These are phyloP conservation scores for Stellera chamaejasme DNA, from an alignment of 345 rosid species.

Conservation along the genomic window DNA sequence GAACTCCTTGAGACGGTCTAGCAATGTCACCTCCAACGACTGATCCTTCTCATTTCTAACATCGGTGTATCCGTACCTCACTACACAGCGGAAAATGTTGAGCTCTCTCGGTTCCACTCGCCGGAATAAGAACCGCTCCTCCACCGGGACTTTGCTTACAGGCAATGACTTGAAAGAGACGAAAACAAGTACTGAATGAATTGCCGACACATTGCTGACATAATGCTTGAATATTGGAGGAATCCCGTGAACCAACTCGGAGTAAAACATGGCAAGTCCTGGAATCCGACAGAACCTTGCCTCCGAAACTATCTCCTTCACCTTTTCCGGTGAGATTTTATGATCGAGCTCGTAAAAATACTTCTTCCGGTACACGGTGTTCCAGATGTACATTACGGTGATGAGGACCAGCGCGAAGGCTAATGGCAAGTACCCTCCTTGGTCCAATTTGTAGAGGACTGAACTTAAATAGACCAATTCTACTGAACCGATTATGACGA, in stretches of 20 bases:
- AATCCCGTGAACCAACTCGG: slow-evolving; percentile 34
- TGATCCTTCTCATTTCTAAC: slow-evolving; percentile 16
- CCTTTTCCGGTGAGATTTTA: slow-evolving; percentile 21
- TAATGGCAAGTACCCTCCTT: slow-evolving; percentile 44
- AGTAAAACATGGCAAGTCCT: slow-evolving; percentile 39
- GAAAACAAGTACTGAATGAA: slow-evolving; percentile 35
- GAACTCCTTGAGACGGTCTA: slow-evolving; percentile 25
- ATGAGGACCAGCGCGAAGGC: slow-evolving; percentile 24
- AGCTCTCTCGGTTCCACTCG: slow-evolving; percentile 23
- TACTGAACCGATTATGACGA: slow-evolving; percentile 17
- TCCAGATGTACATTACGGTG: slow-evolving; percentile 41
- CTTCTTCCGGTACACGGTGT: slow-evolving; percentile 26
- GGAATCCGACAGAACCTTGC: slow-evolving; percentile 16
- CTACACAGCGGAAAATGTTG: slow-evolving; percentile 31
- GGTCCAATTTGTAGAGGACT: slow-evolving; percentile 34
- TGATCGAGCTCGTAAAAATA: slow-evolving; percentile 35
- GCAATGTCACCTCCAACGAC: slow-evolving; percentile 23
- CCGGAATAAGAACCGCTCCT: slow-evolving; percentile 32
- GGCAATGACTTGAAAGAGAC: slow-evolving; percentile 36
- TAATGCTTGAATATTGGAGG: slow-evolving; percentile 39
- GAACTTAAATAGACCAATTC: slow-evolving; percentile 35
- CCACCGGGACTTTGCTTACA: slow-evolving; percentile 21
- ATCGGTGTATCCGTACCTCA: slow-evolving; percentile 40
- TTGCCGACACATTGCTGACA: slow-evolving; percentile 24
- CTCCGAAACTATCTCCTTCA: slow-evolving; percentile 10